Percentiles rank a stretch among this genome's conserved stretches.
Conservation (phyloP, 2,329 filamentous ascomycete species). For the Aspergillus glaucus region DNA sequence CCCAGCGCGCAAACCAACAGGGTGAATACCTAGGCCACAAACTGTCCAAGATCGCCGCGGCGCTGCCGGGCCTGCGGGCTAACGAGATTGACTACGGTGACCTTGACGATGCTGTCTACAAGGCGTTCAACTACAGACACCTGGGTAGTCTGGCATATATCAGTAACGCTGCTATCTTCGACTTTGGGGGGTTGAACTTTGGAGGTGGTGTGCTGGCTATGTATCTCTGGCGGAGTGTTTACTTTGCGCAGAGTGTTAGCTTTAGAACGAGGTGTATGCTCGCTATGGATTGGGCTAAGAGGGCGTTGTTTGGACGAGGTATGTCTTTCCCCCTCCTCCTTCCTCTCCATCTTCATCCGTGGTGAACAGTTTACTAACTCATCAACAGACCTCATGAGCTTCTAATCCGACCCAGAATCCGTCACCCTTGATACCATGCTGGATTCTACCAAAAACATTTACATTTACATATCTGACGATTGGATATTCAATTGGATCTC, state of each 20-base stretch:
- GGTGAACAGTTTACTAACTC: background rate
- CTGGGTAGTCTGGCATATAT: conserved; percentile 90
- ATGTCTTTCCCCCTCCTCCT: conserved; percentile 32
- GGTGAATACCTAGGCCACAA: conserved; percentile 88
- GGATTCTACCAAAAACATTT: no score
- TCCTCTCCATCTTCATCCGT: background rate
- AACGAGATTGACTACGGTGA: conserved; percentile 87
- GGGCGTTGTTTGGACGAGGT: conserved; percentile 93
- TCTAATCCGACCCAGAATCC: conserved; percentile 24
- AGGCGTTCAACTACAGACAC: conserved; percentile 89
- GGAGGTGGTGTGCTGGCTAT: conserved; percentile 84
- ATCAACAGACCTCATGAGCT: conserved; percentile 48
- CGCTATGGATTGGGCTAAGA: conserved; percentile 98
- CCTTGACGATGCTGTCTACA: conserved; percentile 85
- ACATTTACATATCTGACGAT: no score
- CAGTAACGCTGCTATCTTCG: conserved; percentile 93
- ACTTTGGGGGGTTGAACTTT: conserved; percentile 71
- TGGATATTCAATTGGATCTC: no score
- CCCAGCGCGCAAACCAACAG: conserved; percentile 94
- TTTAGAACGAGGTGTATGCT: conserved; percentile 79
- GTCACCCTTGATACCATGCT: no score
- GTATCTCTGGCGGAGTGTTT: conserved; percentile 92
- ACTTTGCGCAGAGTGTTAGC: conserved; percentile 96
- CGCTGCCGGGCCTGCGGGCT: conserved; percentile 64
- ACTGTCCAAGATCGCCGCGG: conserved; percentile 81